Base-by-base conservation (phyloP, 345 rosid genomes). In the Hibiscus mutabilis region DNA sequence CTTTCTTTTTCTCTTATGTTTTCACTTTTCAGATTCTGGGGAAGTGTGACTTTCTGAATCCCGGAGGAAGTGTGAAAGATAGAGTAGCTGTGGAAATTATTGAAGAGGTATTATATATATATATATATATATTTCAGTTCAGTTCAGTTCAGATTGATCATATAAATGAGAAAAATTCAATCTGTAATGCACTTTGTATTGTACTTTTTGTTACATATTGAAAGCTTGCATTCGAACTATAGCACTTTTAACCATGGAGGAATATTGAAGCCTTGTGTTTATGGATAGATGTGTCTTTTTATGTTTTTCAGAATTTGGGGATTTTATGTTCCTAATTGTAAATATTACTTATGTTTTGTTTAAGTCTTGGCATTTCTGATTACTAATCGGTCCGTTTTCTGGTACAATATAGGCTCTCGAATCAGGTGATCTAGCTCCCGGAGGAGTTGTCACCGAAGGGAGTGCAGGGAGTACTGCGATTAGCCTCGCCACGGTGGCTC, bases 401-500 rank as follows among this genome's bases (percentile, higher is more conserved):
- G 60, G 14, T 37, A 51, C 22, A 29, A 3, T 72, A 19, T 75
- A 95, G 97, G 99, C 99, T 73, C 72, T 95, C 73, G 92, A 80
- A 80, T 86, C 89, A 29, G 92, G 94, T 76, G 72, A 84, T 86
- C 88, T 95, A 21, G 73, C 60, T 37, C 74, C 35, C 0, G 97
- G 94, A 0, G 99, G 99, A 61, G 85, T 92, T 49, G 96, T 95
- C 14, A 92, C 90, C 0, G 98, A 90, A 74, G 97, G 99, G 62
- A 92, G 98, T 68, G 97, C 92, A 0, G 99, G 99, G 40, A 95
- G 99, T 80, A 95, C 99, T 29, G 98, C 97, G 42, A 90, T 95
- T 78, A 95, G 99, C 84, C 90, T 92, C 22, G 99, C 97, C 56
- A 95, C 96, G 0, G 96, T 90, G 60, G 88, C 99, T 74, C 94